Conservation (phyloP, 352 stramenopile genomes). For the Pythium aquatile region DNA sequence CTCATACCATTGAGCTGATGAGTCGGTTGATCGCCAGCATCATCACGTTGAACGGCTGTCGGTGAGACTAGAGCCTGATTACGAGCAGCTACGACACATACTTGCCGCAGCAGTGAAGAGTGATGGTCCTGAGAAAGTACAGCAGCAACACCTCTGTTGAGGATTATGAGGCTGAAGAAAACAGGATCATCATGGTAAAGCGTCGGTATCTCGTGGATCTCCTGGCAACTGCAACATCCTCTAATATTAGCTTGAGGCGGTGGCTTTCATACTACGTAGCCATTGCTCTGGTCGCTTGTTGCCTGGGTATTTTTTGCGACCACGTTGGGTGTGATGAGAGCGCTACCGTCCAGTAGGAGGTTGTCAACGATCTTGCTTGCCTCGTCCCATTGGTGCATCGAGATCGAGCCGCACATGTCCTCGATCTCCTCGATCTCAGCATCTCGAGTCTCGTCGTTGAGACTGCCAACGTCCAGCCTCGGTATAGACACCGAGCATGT, state of each 20-base stretch:
- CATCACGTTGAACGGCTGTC: not conserved
- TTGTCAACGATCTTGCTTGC: constrained; percentile 12
- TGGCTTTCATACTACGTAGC: too few species aligned
- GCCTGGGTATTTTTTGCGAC: not conserved
- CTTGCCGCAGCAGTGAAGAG: not conserved
- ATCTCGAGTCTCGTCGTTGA: not conserved
- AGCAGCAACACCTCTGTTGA: not conserved
- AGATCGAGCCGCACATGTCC: constrained; percentile 2
- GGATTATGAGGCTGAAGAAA: not conserved
- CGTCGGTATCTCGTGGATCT: too few species aligned
- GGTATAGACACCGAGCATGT: not conserved
- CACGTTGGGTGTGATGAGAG: not conserved
- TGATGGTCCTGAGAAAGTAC: constrained; percentile 3
- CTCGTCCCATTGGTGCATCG: not conserved
- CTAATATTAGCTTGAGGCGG: too few species aligned
- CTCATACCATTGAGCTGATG: not conserved
- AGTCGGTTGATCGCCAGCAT: not conserved
- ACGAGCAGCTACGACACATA: not conserved
- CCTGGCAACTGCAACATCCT: too few species aligned
- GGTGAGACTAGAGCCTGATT: not conserved
- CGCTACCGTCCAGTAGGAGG: not conserved
- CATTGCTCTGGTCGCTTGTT: not conserved
- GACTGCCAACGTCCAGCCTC: not conserved
- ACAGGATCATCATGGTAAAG: too few species aligned
- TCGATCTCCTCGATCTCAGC: not conserved